These are phyloP conservation scores for Capillidium rhysosporum DNA, from an alignment of 371 early-diverging fungal species.

Conservation along the genomic window DNA sequence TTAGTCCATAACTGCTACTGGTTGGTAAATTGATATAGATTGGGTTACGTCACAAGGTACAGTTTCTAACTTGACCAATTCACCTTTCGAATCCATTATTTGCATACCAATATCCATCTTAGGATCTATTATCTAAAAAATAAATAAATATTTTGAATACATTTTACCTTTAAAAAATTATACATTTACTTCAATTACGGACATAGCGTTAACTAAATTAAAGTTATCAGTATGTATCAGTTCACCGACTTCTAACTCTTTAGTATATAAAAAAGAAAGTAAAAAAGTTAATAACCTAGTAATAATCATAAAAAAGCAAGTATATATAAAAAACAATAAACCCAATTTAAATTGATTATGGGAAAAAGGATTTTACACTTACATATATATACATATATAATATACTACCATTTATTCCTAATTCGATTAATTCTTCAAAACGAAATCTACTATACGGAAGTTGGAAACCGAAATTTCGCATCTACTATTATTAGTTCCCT, in stretches of 20 bases:
- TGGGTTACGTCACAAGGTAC: constrained; percentile 20
- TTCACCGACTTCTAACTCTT: constrained; percentile 42
- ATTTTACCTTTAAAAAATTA: not conserved
- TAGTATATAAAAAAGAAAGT: too few species aligned
- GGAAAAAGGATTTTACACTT: too few species aligned
- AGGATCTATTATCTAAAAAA: constrained; percentile 49
- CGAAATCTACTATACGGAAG: too few species aligned
- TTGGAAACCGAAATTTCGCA: too few species aligned
- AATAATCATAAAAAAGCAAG: too few species aligned
- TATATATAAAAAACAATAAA: too few species aligned
- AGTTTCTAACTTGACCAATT: constrained; percentile 17
- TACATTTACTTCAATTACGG: constrained; percentile 38
- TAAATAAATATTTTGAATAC: not conserved
- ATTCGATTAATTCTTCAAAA: too few species aligned
- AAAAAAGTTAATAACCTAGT: too few species aligned
- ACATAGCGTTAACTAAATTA: constrained; percentile 52
- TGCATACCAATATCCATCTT: constrained; percentile 60
- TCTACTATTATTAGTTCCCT: too few species aligned
- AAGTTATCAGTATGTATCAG: constrained; percentile 34
- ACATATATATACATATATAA: too few species aligned
- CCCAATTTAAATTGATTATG: too few species aligned
- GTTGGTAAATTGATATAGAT: constrained; percentile 17
- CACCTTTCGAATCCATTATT: not conserved
- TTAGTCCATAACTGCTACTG: constrained; percentile 42
- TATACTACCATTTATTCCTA: too few species aligned